phyloP scores from a whole-genome alignment of 352 stramenopile genomes.

The Phytophthora vignae region DNA sequence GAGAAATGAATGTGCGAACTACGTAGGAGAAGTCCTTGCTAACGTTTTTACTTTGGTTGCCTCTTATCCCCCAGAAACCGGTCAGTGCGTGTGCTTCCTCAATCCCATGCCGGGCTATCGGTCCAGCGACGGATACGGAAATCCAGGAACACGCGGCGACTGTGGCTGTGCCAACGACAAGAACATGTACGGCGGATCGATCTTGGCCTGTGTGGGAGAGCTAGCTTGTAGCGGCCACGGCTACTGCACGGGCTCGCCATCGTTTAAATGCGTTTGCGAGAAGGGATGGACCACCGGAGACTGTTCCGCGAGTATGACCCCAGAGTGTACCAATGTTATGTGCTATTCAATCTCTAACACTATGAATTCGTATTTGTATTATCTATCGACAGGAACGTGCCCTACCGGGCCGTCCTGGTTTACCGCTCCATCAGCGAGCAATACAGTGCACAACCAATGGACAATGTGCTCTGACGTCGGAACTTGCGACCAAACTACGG shows the following conservation, averaged over 20 bases:
- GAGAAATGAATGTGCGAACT: background rate
- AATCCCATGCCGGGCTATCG: constrained; percentile 83
- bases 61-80: constrained; percentile 40
- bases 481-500: constrained; percentile 57
- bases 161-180: constrained; percentile 90
- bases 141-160: constrained; percentile 87
- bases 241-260: constrained; percentile 64
- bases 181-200: constrained; percentile 74
- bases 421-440: constrained; percentile 44
- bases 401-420: constrained; percentile 76
- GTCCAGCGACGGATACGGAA: constrained; percentile 89
- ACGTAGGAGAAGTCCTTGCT: background rate
- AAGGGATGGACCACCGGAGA: constrained; percentile 70
- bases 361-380: constrained; percentile 9
- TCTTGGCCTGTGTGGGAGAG: constrained; percentile 68
- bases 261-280: constrained; percentile 68
- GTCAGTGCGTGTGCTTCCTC: constrained; percentile 62
- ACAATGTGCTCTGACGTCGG: constrained; percentile 69
- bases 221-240: constrained; percentile 80
- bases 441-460: constrained; percentile 62
- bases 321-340: background rate
- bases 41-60: background rate
- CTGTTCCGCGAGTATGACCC: constrained; percentile 60
- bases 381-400: constrained; percentile 56
- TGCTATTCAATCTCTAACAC: background rate